Evolutionary conservation across 345 rosid genomes (phyloP).

Genomic region (Brassica cretica): DNA sequence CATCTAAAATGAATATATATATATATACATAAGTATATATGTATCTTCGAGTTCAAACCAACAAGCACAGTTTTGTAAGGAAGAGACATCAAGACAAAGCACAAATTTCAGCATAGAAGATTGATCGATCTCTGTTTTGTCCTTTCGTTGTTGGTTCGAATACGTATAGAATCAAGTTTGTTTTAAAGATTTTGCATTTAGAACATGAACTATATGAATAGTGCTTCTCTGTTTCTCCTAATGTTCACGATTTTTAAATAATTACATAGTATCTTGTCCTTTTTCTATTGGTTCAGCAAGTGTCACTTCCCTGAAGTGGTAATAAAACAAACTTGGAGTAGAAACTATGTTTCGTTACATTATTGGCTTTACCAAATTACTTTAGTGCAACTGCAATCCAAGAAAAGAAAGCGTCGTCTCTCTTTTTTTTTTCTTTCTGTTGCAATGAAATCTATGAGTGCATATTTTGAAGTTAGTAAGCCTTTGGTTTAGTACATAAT

Average conservation of each 20-base stretch:
- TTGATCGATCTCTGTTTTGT: conserved; percentile 8
- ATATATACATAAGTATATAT: neutral
- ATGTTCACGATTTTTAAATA: neutral
- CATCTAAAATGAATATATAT: neutral
- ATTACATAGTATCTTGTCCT: neutral
- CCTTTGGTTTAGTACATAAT: conserved; percentile 3
- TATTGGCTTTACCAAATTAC: conserved; percentile 18
- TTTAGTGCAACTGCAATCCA: conserved; percentile 28
- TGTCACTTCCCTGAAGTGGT: conserved; percentile 29
- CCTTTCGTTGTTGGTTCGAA: neutral
- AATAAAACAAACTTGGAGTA: conserved; percentile 38
- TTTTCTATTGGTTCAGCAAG: conserved; percentile 1
- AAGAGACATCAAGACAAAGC: neutral
- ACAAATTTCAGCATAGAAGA: neutral
- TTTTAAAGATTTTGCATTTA: conserved; percentile 11
- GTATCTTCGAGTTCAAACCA: neutral
- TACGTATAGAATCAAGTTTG: conserved; percentile 22
- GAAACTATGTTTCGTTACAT: conserved; percentile 30
- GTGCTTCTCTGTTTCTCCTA: neutral
- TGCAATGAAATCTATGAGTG: conserved; percentile 10
- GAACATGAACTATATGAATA: conserved; percentile 16
- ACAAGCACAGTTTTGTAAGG: neutral
- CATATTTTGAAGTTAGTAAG: conserved; percentile 12
- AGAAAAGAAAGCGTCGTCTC: neutral
- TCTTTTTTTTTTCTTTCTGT: neutral